These are phyloP conservation scores for Nannizziopsis barbatae DNA, from an alignment of 2,329 filamentous ascomycete species.

Conservation along the genomic window DNA sequence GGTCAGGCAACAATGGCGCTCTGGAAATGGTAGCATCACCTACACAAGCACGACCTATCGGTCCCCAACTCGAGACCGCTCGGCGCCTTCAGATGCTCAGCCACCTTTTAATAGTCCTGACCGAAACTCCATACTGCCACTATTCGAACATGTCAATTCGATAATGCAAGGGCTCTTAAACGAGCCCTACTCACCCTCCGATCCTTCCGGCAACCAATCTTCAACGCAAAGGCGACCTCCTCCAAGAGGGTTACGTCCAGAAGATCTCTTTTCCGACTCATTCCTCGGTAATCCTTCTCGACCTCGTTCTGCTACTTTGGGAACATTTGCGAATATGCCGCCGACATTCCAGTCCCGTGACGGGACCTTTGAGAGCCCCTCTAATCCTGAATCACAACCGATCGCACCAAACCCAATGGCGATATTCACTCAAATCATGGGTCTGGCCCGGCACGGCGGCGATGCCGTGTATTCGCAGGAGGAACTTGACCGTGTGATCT, in stretches of 20 bases:
- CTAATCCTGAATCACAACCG: too few species aligned
- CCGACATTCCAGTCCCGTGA: too few species aligned
- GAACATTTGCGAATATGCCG: too few species aligned
- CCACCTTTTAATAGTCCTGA: too few species aligned
- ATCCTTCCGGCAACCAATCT: not conserved
- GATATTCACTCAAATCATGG: slow-evolving; percentile 10
- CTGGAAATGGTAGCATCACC: slow-evolving; percentile 37
- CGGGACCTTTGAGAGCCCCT: too few species aligned
- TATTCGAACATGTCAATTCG: slow-evolving; percentile 31
- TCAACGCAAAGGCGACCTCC: too few species aligned
- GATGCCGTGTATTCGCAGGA: slow-evolving; percentile 83
- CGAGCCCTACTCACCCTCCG: slow-evolving; percentile 26
- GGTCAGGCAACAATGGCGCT: slow-evolving; percentile 29
- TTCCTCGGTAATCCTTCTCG: too few species aligned
- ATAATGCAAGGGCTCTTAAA: slow-evolving; percentile 31
- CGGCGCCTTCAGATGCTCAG: slow-evolving; percentile 13
- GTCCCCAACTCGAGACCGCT: slow-evolving; percentile 16
- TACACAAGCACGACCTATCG: slow-evolving; percentile 27
- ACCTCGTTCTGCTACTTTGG: too few species aligned
- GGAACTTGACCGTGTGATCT: slow-evolving; percentile 77
- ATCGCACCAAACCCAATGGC: slow-evolving; percentile 9
- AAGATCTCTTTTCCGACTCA: too few species aligned
- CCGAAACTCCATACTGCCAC: not conserved
- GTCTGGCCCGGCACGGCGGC: slow-evolving; percentile 7
- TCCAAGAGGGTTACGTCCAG: too few species aligned